A percentile compares a stretch with the other conserved stretches of the same genome.
Conservation (phyloP, 2,329 filamentous ascomycete species). For the Venturia carpophila region DNA sequence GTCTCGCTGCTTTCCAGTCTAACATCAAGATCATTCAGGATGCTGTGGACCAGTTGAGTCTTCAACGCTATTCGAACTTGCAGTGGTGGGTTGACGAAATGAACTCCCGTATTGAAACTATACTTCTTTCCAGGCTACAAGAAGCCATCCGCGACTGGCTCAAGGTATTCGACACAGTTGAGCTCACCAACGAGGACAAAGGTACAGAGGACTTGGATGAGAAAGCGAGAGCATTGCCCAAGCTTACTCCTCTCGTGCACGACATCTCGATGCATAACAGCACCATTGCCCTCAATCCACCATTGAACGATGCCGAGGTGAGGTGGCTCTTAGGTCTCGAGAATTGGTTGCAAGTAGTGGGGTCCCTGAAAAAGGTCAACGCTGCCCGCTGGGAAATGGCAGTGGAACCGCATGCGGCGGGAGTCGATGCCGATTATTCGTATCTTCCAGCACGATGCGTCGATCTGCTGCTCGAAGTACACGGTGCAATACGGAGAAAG, state of each 20-base stretch:
- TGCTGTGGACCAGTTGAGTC: constrained; percentile 88
- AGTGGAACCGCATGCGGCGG: constrained; percentile 53
- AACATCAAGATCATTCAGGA: constrained; percentile 81
- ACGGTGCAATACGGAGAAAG: constrained; percentile 75
- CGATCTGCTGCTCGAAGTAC: constrained; percentile 68
- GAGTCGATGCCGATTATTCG: constrained; percentile 63
- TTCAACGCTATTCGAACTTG: constrained; percentile 93
- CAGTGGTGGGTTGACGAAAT: constrained; percentile 80
- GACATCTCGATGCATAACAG: constrained; percentile 98
- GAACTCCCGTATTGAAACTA: constrained; percentile 76
- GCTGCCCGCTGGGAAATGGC: constrained; percentile 91
- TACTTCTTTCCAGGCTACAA: constrained; percentile 73
- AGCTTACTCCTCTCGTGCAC: constrained; percentile 67
- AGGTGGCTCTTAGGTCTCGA: constrained; percentile 92
- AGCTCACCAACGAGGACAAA: constrained; percentile 35
- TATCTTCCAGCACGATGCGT: constrained; percentile 80
- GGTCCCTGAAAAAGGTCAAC: constrained; percentile 88
- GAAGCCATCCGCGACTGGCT: constrained; percentile 84
- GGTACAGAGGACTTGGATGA: constrained; percentile 25
- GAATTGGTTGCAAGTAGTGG: constrained; percentile 86
- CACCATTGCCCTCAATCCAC: constrained; percentile 91
- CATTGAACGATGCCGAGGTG: constrained; percentile 81
- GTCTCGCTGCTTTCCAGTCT: constrained; percentile 67
- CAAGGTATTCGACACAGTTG: constrained; percentile 58
- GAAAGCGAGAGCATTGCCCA: constrained; percentile 49